phyloP scores from a whole-genome alignment of 2,329 filamentous ascomycete species.

The Fusarium sp. region DNA sequence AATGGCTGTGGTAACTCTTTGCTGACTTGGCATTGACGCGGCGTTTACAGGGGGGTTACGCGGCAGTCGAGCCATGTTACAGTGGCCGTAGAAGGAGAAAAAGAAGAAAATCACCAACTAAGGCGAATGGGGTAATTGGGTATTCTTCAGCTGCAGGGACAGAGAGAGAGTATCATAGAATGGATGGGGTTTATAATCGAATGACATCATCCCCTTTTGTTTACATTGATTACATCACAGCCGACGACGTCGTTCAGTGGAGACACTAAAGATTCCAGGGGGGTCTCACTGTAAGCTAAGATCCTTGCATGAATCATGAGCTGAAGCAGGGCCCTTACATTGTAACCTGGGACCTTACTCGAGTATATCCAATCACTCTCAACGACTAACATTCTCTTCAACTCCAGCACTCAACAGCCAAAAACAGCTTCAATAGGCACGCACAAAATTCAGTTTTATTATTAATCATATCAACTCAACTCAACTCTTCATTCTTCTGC shows the following conservation, averaged over 20 bases:
- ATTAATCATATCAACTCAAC: background rate
- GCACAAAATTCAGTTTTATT: background rate
- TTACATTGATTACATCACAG: constrained; percentile 25
- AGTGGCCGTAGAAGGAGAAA: constrained; percentile 2
- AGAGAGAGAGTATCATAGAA: background rate
- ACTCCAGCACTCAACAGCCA: background rate
- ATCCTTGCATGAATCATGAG: constrained; percentile 22
- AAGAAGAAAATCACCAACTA: background rate
- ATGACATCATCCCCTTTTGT: constrained; percentile 16
- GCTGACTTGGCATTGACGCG: constrained; percentile 11
- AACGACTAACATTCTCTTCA: background rate
- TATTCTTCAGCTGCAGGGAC: background rate
- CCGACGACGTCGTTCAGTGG: constrained; percentile 24
- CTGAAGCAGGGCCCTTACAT: background rate
- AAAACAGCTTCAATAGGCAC: too few relatives aligned
- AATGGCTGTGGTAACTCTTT: constrained; percentile 3
- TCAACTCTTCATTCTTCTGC: background rate
- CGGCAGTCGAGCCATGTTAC: background rate
- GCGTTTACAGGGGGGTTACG: constrained; percentile 14
- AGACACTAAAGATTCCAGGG: background rate
- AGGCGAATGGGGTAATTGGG: background rate
- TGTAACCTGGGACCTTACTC: background rate
- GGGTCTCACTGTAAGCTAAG: background rate
- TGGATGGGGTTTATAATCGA: background rate
- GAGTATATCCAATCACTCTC: constrained; percentile 10